These are phyloP conservation scores for Leccinum aurantiacum DNA, from an alignment of 768 basidiomycete genomes.

Conservation along the genomic window DNA sequence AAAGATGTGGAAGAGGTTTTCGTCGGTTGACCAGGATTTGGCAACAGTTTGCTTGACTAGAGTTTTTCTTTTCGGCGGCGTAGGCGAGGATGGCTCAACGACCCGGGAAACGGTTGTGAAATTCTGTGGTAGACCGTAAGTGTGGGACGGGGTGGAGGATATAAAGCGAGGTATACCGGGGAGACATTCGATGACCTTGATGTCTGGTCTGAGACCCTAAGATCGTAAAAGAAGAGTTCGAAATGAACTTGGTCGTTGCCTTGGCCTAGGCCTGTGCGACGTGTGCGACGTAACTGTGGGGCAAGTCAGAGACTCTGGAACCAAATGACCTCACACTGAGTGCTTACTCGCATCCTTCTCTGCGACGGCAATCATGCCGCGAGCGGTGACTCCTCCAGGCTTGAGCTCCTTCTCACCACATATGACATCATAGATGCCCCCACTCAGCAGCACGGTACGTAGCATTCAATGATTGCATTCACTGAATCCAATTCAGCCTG, in stretches of 20 bases:
- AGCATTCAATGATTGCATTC: too few species aligned
- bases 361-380: slow-evolving; percentile 96
- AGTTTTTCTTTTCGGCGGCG: slow-evolving; percentile 84
- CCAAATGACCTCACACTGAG: not conserved
- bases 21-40: slow-evolving; percentile 99
- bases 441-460: too few species aligned
- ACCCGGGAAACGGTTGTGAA: slow-evolving; percentile 97
- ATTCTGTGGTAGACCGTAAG: slow-evolving; percentile 49
- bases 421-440: too few species aligned
- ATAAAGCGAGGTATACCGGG: too few species aligned
- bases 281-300: slow-evolving; percentile 83
- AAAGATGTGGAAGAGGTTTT: slow-evolving; percentile 99
- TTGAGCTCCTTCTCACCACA: too few species aligned
- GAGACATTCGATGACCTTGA: too few species aligned
- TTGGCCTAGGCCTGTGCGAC: slow-evolving; percentile 61
- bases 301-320: not conserved
- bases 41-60: slow-evolving; percentile 90
- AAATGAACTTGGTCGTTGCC: too few species aligned
- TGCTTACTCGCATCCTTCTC: slow-evolving; percentile 96
- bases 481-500: too few species aligned
- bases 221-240: too few species aligned
- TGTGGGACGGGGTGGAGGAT: too few species aligned
- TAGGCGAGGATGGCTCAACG: slow-evolving; percentile 90
- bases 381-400: slow-evolving; percentile 71
- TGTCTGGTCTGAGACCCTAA: too few species aligned